Conservation (phyloP, 371 early-diverging fungal genomes). For the Choanephora cucurbitarum region DNA sequence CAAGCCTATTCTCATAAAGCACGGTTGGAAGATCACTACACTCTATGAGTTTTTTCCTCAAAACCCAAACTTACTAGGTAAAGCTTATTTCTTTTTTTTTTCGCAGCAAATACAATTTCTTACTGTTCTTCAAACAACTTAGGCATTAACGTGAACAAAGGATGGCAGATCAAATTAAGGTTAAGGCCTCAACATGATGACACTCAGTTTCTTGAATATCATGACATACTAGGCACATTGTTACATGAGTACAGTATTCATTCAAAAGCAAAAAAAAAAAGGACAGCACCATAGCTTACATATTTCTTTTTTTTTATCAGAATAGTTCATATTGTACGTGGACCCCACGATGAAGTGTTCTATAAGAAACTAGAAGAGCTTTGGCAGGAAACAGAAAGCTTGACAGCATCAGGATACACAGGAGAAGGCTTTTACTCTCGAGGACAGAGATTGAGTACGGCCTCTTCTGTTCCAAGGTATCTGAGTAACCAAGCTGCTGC, state of each 20-base stretch:
- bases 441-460: slow-evolving; percentile 36
- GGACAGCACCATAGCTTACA: too few species aligned
- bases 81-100: not conserved
- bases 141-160: slow-evolving; percentile 65
- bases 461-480: slow-evolving; percentile 20
- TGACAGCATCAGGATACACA: slow-evolving; percentile 44
- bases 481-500: slow-evolving; percentile 34
- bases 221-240: slow-evolving; percentile 66
- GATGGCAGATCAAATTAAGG: slow-evolving; percentile 59
- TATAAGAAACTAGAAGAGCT: slow-evolving; percentile 59
- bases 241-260: slow-evolving; percentile 58
- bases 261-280: too few species aligned
- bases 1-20: slow-evolving; percentile 61
- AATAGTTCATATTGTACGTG: slow-evolving; percentile 61
- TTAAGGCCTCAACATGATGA: slow-evolving; percentile 55
- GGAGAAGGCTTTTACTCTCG: slow-evolving; percentile 56
- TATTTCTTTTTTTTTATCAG: slow-evolving; percentile 21
- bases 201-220: slow-evolving; percentile 50
- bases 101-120: not conserved
- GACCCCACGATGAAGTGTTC: slow-evolving; percentile 68
- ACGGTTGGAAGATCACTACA: slow-evolving; percentile 52
- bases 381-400: slow-evolving; percentile 52
- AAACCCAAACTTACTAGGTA: slow-evolving; percentile 53
- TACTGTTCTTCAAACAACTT: not conserved
- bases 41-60: slow-evolving; percentile 64